phyloP scores from a whole-genome alignment of 306 rosid species.

The Vigna hirtella region DNA sequence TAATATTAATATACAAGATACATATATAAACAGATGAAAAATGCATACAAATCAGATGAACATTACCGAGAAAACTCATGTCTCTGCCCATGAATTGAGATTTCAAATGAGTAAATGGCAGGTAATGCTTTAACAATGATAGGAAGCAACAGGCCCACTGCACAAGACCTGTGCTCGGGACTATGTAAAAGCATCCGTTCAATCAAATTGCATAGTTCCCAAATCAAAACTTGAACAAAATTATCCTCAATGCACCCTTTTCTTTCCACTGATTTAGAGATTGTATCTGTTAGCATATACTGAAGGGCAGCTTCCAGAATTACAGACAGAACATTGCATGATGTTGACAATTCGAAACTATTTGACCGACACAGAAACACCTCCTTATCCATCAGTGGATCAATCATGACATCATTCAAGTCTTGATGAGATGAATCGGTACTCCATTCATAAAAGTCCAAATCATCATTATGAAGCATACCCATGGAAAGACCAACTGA shows the following conservation, averaged over 20 bases:
- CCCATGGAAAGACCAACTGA: slow-evolving; percentile 67
- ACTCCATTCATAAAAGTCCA: slow-evolving; percentile 52
- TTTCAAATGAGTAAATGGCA: slow-evolving; percentile 54
- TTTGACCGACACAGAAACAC: slow-evolving; percentile 41
- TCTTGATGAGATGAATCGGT: slow-evolving; percentile 31
- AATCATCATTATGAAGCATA: slow-evolving; percentile 54
- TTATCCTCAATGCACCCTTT: slow-evolving; percentile 51
- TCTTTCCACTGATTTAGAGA: slow-evolving; percentile 45
- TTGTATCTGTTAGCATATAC: slow-evolving; percentile 43
- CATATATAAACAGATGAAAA: slow-evolving; percentile 41
- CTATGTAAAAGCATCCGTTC: slow-evolving; percentile 74
- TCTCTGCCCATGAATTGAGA: slow-evolving; percentile 54
- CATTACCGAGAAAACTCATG: slow-evolving; percentile 68
- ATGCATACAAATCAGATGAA: slow-evolving; percentile 33
- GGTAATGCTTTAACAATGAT: slow-evolving; percentile 65
- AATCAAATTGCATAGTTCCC: slow-evolving; percentile 69
- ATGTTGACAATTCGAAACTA: slow-evolving; percentile 57
- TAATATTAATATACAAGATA: slow-evolving; percentile 43
- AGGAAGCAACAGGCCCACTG: slow-evolving; percentile 79
- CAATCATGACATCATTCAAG: slow-evolving; percentile 37
- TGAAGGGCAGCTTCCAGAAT: slow-evolving; percentile 69
- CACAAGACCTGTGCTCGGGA: slow-evolving; percentile 80
- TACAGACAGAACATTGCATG: slow-evolving; percentile 71
- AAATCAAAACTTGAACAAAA: slow-evolving; percentile 60
- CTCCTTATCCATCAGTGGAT: slow-evolving; percentile 46